These are phyloP conservation scores for Thuidium tamariscinum DNA, from an alignment of 225 moss, liverwort and hornwort genomes.

Conservation along the genomic window DNA sequence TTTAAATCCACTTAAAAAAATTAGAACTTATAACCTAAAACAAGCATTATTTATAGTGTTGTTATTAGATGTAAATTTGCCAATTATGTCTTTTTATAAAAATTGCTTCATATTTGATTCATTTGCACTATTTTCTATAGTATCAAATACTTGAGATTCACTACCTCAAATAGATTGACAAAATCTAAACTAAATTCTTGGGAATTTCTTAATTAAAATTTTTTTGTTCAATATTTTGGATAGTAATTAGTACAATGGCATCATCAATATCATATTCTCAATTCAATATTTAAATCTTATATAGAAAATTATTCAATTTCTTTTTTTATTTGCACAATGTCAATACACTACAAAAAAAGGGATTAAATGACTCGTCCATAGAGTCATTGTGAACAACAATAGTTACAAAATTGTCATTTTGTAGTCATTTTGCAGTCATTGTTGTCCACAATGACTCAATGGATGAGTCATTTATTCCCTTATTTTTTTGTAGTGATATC, in stretches of 20 bases:
- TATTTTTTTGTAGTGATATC: no score
- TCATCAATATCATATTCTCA: background rate
- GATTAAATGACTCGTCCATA: no score
- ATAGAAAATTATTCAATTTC: background rate
- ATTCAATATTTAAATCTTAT: background rate
- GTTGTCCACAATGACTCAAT: no score
- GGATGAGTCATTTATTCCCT: no score
- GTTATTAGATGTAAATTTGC: background rate
- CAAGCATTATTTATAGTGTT: no score
- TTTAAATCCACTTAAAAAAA: no score
- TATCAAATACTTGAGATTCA: background rate
- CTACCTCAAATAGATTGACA: background rate
- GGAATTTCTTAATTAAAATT: background rate
- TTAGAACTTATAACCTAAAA: no score
- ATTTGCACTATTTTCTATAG: background rate
- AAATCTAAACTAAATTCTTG: background rate
- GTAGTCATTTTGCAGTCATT: no score
- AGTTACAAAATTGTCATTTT: no score
- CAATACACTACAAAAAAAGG: no score
- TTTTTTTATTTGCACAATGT: fast-evolving
- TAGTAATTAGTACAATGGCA: background rate
- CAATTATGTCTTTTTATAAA: background rate
- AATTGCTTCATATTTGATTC: background rate
- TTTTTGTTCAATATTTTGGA: background rate
- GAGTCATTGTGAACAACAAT: no score